These are phyloP conservation scores for Phialophora tarda DNA, from an alignment of 2,329 filamentous ascomycete genomes.

Conservation along the genomic window DNA sequence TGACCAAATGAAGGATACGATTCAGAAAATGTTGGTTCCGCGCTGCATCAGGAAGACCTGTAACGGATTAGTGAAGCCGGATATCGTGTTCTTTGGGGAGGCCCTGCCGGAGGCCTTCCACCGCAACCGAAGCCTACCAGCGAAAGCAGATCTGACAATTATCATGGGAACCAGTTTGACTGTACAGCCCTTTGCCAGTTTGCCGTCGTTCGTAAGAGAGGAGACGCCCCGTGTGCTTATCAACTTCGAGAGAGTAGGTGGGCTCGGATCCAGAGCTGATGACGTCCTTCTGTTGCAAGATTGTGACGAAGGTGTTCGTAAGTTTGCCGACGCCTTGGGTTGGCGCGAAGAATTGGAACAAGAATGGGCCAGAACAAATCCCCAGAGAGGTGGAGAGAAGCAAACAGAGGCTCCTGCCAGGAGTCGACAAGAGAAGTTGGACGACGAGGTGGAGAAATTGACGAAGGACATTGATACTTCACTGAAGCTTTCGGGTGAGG, in stretches of 20 bases:
- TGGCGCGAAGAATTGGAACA: slow-evolving; percentile 84
- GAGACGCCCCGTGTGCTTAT: slow-evolving; percentile 79
- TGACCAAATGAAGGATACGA: slow-evolving; percentile 72
- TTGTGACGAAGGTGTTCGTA: slow-evolving; percentile 80
- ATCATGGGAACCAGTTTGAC: slow-evolving; percentile 86
- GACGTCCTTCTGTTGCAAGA: slow-evolving; percentile 84
- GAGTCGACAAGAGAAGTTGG: slow-evolving; percentile 61
- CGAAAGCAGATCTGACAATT: slow-evolving; percentile 75
- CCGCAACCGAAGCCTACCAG: slow-evolving; percentile 59
- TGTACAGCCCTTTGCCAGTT: slow-evolving; percentile 85
- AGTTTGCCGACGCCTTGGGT: slow-evolving; percentile 77
- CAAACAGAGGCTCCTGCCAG: slow-evolving; percentile 46
- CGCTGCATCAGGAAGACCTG: slow-evolving; percentile 68
- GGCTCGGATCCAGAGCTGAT: slow-evolving; percentile 75
- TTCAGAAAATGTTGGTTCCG: slow-evolving; percentile 72
- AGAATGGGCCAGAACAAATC: slow-evolving; percentile 72
- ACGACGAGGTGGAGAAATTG: slow-evolving; percentile 64
- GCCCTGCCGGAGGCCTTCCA: slow-evolving; percentile 70
- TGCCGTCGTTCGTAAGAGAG: slow-evolving; percentile 69
- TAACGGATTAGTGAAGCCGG: slow-evolving; percentile 83
- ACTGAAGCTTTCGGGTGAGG: slow-evolving; percentile 52
- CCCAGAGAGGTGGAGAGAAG: slow-evolving; percentile 62
- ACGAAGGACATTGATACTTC: slow-evolving; percentile 64
- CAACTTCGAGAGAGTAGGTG: slow-evolving; percentile 83
- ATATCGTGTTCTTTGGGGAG: slow-evolving; percentile 95